These are phyloP conservation scores for Hypoxylon sp. DNA, from an alignment of 2,329 filamentous ascomycete genomes.

Conservation along the genomic window DNA sequence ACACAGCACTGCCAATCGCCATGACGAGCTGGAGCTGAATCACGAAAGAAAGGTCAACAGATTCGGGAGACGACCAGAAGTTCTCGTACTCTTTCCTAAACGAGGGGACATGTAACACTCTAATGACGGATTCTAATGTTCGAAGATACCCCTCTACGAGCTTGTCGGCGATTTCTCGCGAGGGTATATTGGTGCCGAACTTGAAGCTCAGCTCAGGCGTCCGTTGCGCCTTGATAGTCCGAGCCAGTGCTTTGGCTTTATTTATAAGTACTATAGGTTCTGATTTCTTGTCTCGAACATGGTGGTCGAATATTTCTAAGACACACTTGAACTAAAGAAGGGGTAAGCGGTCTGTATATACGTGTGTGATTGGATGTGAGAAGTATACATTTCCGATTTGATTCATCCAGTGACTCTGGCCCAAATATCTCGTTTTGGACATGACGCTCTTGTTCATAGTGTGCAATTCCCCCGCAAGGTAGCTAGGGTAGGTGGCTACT, in stretches of 20 bases:
- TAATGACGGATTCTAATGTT: constrained; percentile 69
- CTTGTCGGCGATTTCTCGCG: constrained; percentile 61
- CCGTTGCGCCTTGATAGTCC: constrained; percentile 60
- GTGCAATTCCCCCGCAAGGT: constrained; percentile 47
- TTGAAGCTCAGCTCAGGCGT: constrained; percentile 56
- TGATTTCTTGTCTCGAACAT: constrained; percentile 48
- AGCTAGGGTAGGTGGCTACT: constrained; percentile 44
- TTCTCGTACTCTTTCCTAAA: constrained; percentile 68
- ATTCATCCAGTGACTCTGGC: constrained; percentile 67
- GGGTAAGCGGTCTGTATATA: constrained; percentile 17
- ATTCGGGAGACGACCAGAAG: constrained; percentile 63
- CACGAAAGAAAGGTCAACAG: constrained; percentile 61
- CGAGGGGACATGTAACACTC: constrained; percentile 70
- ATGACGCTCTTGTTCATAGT: constrained; percentile 53
- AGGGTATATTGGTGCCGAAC: constrained; percentile 59
- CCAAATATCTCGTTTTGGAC: constrained; percentile 63
- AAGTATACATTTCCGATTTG: constrained; percentile 59
- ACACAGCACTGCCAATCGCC: constrained; percentile 65
- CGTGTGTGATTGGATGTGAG: neutral
- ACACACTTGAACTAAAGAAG: constrained; percentile 46
- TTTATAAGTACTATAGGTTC: constrained; percentile 55
- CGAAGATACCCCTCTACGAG: constrained; percentile 69
- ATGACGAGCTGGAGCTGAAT: constrained; percentile 69
- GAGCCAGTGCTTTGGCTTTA: constrained; percentile 60
- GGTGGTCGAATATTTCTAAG: constrained; percentile 48